Base-by-base conservation (phyloP, 768 basidiomycete genomes). In the Crucibulum laeve region DNA sequence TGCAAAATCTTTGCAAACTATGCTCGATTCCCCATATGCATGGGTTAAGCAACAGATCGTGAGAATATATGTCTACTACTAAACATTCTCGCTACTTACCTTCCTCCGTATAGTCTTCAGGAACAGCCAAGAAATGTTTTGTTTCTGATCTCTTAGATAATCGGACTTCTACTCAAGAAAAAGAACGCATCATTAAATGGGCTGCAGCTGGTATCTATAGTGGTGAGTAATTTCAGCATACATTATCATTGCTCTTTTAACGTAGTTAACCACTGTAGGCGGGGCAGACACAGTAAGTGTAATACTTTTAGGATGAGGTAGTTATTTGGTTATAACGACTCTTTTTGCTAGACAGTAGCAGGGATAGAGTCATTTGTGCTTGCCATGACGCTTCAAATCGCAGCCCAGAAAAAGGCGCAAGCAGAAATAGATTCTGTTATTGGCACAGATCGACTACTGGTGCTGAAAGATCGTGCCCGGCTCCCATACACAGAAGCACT, bases 151-250 rank as follows among this genome's bases (percentile, higher is more conserved):
- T 42, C 4, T 43, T 47, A 11, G 44, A 45, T 2, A 30, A 37
- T 13, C 24, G 25, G 5, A 15, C 32, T 11, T 21, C 22, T 10
- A 37, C 23, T 22, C 28, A 7, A 1, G 40, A 40, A 1, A 56
- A 60, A 24, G 48, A 46, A 22, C 19, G 6, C 0, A 6, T 35
- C 13, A 28, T 53, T 2, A 51, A 51, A 33, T 49, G 49, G 54
- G 39, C 49, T 2, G 52, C 52, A 33, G 64, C 60, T 8, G 57
- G 59, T 30, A 58, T 67, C 14, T 69, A 68, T 23, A 58, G 59
- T 7, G 68, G 52, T 45, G 26, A 36, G 56, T n/a, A 11, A 19
- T 5, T 2, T 19, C 18, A 13, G 10, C 3, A 37, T 10, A 10
- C 19, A 7, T 19, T n/a, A 37, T 14, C 10, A 21, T 32, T 30